phyloP scores from a whole-genome alignment of 495 filamentous ascomycete species.

The Podospora sp. region DNA sequence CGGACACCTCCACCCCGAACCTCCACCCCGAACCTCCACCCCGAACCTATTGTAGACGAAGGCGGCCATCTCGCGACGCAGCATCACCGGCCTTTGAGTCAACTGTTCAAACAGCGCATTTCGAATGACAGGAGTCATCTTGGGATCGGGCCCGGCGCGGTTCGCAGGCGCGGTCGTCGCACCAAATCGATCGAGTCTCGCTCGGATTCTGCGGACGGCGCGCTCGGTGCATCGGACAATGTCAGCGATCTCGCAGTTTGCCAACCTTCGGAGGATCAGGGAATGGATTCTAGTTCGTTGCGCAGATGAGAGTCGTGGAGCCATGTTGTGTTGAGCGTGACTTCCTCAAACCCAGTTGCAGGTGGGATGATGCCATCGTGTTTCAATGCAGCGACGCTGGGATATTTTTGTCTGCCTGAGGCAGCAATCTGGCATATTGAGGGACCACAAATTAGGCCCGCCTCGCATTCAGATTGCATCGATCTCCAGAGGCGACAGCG shows the following conservation, averaged over 20 bases:
- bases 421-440: no score
- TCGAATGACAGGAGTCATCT: conserved; percentile 22
- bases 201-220: conserved; percentile 11
- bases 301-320: conserved; percentile 11
- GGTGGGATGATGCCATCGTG: no score
- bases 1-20: no score
- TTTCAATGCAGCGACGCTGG: no score
- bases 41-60: conserved; percentile 33
- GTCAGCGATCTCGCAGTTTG: not conserved
- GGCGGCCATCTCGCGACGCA: conserved; percentile 38
- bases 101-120: conserved; percentile 18
- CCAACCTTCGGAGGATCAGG: not conserved
- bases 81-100: conserved; percentile 17
- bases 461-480: no score
- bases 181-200: conserved; percentile 11
- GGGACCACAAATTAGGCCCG: no score
- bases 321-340: conserved; percentile 24
- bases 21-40: no score
- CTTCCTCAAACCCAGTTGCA: no score
- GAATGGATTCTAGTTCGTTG: not conserved
- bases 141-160: conserved; percentile 9
- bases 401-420: no score
- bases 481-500: no score
- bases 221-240: conserved; percentile 7
- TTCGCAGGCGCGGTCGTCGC: conserved; percentile 16